These are phyloP conservation scores for Acephala macrosclerotiorum DNA, from an alignment of 2,329 filamentous ascomycete species.

Conservation along the genomic window DNA sequence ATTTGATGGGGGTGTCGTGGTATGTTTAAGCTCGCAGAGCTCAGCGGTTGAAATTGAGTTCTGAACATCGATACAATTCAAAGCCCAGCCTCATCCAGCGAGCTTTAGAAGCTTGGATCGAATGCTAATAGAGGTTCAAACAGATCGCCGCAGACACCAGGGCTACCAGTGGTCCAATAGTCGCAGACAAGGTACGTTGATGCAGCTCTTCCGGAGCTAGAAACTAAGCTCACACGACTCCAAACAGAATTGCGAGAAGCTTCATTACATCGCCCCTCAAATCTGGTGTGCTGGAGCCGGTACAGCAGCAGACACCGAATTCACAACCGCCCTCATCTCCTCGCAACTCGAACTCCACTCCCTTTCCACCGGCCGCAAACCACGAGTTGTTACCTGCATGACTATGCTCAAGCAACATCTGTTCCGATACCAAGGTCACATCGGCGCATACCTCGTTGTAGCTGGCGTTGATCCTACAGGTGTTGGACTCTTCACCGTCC, in stretches of 20 bases:
- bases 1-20: constrained; percentile 94
- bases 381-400: constrained; percentile 98
- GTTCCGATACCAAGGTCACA: constrained; percentile 97
- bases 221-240: constrained; percentile 22
- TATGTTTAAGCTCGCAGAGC: constrained; percentile 52
- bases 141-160: constrained; percentile 97
- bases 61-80: not conserved
- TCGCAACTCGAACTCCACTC: constrained; percentile 98
- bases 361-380: constrained; percentile 94
- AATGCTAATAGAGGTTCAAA: constrained; percentile 31
- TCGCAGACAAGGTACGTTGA: constrained; percentile 84
- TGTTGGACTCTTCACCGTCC: constrained; percentile 94
- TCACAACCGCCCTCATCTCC: constrained; percentile 97
- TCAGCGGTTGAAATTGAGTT: not conserved
- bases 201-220: constrained; percentile 2
- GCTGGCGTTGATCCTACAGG: constrained; percentile 97
- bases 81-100: constrained; percentile 2
- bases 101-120: constrained; percentile 13
- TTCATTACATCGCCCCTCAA: constrained; percentile 97
- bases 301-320: constrained; percentile 97
- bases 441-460: constrained; percentile 96
- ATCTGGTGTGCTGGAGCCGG: constrained; percentile 99
- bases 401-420: constrained; percentile 99
- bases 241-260: constrained; percentile 94
- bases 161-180: constrained; percentile 96